phyloP scores from a whole-genome alignment of 2,329 filamentous ascomycete species.

The Cylindrodendrum hubeiense region DNA sequence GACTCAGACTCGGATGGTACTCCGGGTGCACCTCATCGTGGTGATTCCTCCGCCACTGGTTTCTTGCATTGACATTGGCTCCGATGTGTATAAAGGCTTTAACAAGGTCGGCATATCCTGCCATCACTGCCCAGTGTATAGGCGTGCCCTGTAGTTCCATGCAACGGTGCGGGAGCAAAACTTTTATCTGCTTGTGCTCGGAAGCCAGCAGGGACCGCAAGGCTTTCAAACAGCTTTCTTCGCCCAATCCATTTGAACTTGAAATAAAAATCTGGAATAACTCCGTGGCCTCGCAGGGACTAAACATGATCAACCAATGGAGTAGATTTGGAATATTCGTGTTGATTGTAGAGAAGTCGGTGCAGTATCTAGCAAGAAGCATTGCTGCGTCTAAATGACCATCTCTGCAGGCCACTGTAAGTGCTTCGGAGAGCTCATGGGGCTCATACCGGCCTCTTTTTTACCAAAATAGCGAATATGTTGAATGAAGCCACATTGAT shows the following conservation, averaged over 20 bases:
- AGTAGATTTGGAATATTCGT: not conserved
- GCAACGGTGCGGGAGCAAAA: slow-evolving; percentile 9
- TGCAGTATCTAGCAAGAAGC: not conserved
- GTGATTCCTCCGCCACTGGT: not conserved
- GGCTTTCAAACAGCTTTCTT: too few species aligned
- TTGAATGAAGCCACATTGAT: slow-evolving; percentile 6
- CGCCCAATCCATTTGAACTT: too few species aligned
- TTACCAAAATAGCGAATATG: not conserved
- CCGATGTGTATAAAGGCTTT: not conserved
- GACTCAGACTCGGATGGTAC: not conserved
- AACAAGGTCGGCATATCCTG: slow-evolving; percentile 1
- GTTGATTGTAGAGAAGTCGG: not conserved
- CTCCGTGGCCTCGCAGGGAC: not conserved
- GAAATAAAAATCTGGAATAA: too few species aligned
- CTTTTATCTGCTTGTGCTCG: not conserved
- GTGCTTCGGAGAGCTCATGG: not conserved
- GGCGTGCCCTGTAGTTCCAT: slow-evolving; percentile 5
- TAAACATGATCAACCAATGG: slow-evolving; percentile 17
- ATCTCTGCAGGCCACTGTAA: slow-evolving; percentile 7
- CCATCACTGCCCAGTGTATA: slow-evolving; percentile 1
- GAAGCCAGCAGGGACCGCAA: not conserved
- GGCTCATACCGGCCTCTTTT: not conserved
- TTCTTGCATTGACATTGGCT: slow-evolving; percentile 4
- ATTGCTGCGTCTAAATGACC: not conserved
- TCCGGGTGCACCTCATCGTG: slow-evolving; percentile 5